phyloP scores from a whole-genome alignment of 805 yeast genomes.

The Naumovozyma dairenensis region DNA sequence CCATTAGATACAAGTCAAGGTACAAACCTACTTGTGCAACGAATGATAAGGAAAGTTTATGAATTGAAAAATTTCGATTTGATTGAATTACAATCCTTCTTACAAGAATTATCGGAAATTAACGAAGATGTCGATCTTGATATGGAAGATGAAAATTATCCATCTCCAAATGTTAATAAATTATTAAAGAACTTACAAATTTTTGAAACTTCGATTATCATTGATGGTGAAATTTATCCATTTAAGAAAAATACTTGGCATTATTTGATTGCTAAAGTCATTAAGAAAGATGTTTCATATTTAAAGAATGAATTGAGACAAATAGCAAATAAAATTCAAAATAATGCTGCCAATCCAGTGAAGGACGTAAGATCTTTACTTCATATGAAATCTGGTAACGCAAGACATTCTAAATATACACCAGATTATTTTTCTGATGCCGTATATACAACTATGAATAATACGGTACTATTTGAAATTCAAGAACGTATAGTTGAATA shows the following conservation, averaged over 20 bases:
- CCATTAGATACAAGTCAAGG: conserved; percentile 37
- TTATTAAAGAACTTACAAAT: conserved; percentile 34
- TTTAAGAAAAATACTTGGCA: conserved; percentile 46
- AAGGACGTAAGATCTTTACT: conserved; percentile 24
- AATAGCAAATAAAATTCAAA: conserved; percentile 4
- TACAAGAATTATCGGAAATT: conserved; percentile 10
- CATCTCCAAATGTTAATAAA: conserved; percentile 16
- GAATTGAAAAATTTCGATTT: conserved; percentile 14
- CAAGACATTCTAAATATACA: conserved; percentile 41
- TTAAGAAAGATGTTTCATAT: conserved; percentile 40
- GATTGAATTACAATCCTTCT: conserved; percentile 10
- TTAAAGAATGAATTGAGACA: conserved; percentile 16
- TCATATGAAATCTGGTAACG: conserved; percentile 21
- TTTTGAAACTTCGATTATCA: conserved; percentile 43
- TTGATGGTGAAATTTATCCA: conserved; percentile 61
- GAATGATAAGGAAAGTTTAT: conserved; percentile 19
- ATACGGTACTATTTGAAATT: conserved; percentile 8
- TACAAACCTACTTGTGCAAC: too few species aligned
- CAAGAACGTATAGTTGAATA: conserved; percentile 18
- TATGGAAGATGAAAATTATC: conserved; percentile 1
- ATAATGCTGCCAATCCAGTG: background rate
- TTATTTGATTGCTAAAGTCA: conserved; percentile 40
- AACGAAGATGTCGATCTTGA: conserved; percentile 1
- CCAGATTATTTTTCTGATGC: conserved; percentile 36
- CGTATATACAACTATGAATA: conserved; percentile 25